Conservation (phyloP, 2,329 filamentous ascomycete genomes). For the Neoscytalidium dimidiatum region DNA sequence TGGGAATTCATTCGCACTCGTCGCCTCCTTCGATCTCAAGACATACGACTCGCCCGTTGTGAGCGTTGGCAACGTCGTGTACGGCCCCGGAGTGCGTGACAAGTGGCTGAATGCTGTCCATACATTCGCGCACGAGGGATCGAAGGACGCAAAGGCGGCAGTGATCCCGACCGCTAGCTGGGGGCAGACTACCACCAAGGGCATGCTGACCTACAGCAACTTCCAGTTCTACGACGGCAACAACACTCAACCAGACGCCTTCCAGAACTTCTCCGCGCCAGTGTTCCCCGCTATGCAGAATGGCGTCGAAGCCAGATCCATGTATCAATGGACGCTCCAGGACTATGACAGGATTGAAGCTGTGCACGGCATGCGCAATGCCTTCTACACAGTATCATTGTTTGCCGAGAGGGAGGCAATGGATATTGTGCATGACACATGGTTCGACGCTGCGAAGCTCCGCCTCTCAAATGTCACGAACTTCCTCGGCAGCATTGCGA, state of each 20-base stretch:
- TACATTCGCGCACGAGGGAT: constrained; percentile 25
- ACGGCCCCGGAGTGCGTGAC: constrained; percentile 15
- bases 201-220: constrained; percentile 25
- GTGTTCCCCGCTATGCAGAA: constrained; percentile 23
- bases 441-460: constrained; percentile 22
- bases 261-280: constrained; percentile 29
- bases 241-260: constrained; percentile 21
- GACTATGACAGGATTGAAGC: constrained; percentile 22
- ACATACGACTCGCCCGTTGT: constrained; percentile 4
- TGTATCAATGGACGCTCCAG: constrained; percentile 19
- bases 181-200: neutral
- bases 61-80: constrained; percentile 24
- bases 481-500: constrained; percentile 2
- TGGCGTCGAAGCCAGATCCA: constrained; percentile 24
- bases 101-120: constrained; percentile 28
- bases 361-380: constrained; percentile 22
- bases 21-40: constrained; percentile 32
- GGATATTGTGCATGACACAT: constrained; percentile 16
- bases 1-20: constrained; percentile 47
- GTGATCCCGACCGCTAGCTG: constrained; percentile 23
- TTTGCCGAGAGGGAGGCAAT: constrained; percentile 19
- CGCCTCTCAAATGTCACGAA: constrained; percentile 22
- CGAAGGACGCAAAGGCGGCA: constrained; percentile 26
- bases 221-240: constrained; percentile 27
- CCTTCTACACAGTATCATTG: constrained; percentile 24